Percentiles rank a stretch among this genome's conserved stretches.
These are phyloP conservation scores for Ricinus communis DNA, from an alignment of 345 rosid genomes.

Conservation along the genomic window DNA sequence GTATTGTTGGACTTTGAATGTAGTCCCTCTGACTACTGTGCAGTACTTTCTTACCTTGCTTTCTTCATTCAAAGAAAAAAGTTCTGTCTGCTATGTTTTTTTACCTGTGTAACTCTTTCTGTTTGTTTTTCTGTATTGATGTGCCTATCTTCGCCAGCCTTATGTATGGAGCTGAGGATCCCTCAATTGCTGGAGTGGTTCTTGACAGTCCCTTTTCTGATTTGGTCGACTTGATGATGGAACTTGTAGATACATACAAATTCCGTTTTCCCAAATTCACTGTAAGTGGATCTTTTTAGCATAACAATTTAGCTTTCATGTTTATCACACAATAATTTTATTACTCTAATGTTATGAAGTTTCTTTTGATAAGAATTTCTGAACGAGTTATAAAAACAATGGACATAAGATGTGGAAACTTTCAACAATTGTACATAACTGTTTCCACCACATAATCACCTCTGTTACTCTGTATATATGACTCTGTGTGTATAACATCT, in stretches of 20 bases:
- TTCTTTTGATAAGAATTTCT: background rate
- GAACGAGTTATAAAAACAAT: background rate
- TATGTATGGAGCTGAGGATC: constrained; percentile 92
- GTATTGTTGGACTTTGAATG: background rate
- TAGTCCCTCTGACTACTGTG: background rate
- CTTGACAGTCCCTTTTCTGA: constrained; percentile 89
- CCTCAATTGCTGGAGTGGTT: constrained; percentile 94
- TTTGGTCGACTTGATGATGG: constrained; percentile 94
- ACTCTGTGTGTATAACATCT: no score
- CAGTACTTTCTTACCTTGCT: background rate
- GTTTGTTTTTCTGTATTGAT: constrained; percentile 15
- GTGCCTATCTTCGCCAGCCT: constrained; percentile 50
- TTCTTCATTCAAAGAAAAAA: background rate
- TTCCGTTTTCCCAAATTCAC: constrained; percentile 84
- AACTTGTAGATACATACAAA: constrained; percentile 81
- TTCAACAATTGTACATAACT: no score
- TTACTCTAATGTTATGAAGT: background rate
- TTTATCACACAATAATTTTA: background rate
- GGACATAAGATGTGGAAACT: no score
- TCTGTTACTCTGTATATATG: no score
- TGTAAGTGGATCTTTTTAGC: constrained; percentile 45
- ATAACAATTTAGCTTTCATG: background rate
- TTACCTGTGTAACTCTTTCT: background rate
- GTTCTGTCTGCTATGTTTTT: background rate
- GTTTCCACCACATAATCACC: no score